Percentiles rank a stretch among this genome's conserved stretches.
These are phyloP conservation scores for Phaseolus coccineus DNA, from an alignment of 331 rosid genomes.

Conservation along the genomic window DNA sequence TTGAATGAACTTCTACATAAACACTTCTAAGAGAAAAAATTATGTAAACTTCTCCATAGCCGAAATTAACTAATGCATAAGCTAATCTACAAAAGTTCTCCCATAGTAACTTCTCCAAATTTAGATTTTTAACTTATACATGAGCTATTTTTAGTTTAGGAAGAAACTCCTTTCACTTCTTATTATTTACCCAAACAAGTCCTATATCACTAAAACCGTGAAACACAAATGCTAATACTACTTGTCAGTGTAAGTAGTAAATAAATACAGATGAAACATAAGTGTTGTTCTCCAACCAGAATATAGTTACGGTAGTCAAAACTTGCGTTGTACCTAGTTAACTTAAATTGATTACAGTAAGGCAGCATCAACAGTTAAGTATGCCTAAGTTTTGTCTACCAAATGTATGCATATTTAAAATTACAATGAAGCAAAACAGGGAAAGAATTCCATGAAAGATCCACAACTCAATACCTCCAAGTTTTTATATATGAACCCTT, in stretches of 20 bases:
- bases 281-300: not conserved
- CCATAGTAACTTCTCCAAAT: too few species aligned
- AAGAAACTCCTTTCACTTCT: too few species aligned
- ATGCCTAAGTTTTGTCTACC: not conserved
- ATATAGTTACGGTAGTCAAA: not conserved
- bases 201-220: not conserved
- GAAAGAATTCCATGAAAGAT: not conserved
- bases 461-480: conserved; percentile 57
- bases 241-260: not conserved
- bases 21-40: too few species aligned
- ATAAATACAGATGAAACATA: not conserved
- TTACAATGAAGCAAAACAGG: not conserved
- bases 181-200: too few species aligned
- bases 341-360: not conserved
- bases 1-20: too few species aligned
- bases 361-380: not conserved
- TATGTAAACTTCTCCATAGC: too few species aligned
- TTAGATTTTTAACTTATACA: too few species aligned
- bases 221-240: not conserved
- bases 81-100: too few species aligned
- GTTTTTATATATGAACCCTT: conserved; percentile 75
- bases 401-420: not conserved
- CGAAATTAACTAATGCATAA: too few species aligned
- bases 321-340: not conserved
- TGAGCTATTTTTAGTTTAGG: too few species aligned